phyloP scores from a whole-genome alignment of 2,329 filamentous ascomycete genomes.

The Fusarium xyrophilum region DNA sequence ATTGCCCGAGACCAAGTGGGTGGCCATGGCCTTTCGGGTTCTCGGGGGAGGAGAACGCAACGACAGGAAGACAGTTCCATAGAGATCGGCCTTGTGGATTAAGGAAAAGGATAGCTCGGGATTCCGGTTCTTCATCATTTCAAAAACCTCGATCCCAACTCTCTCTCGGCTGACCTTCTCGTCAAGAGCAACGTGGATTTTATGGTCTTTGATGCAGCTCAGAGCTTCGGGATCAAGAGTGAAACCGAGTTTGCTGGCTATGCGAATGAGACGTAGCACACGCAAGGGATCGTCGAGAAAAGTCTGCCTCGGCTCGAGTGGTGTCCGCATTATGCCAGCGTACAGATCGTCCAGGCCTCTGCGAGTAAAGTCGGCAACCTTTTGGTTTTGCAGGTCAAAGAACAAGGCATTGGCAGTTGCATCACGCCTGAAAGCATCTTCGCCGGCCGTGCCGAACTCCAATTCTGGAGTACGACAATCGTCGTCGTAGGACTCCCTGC shows the following conservation, averaged over 20 bases:
- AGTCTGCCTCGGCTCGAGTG: neutral
- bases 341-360: neutral
- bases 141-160: neutral
- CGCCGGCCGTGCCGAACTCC: neutral
- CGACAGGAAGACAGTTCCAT: neutral
- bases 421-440: neutral
- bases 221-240: neutral
- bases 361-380: neutral
- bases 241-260: neutral
- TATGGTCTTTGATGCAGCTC: neutral
- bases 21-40: neutral
- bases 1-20: neutral
- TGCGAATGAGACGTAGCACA: neutral
- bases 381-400: neutral
- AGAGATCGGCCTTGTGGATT: neutral
- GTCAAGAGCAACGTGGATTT: neutral
- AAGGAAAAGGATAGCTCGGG: neutral
- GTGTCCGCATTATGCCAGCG: neutral
- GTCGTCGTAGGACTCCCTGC: neutral
- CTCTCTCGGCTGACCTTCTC: neutral
- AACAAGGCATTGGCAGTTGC: neutral
- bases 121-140: neutral
- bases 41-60: neutral
- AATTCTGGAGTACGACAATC: neutral
- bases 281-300: conserved; percentile 3